Evolutionary conservation across 1,139 yeast genomes (phyloP), one percentile per base, ranked within the genome.

Genomic region (Pichia terricola): DNA sequence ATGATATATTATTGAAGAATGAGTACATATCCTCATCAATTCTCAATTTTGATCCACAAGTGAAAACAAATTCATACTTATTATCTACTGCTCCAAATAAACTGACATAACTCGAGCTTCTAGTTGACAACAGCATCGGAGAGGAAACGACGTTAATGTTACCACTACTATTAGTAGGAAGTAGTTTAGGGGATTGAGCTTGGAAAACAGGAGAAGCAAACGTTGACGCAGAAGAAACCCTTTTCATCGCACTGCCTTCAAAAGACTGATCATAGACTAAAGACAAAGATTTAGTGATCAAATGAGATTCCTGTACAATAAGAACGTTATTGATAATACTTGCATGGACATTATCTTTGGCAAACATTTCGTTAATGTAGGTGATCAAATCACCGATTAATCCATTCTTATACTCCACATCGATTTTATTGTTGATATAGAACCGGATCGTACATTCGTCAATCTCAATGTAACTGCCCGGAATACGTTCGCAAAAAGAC

Each of bases 311-410:
- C 54, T 84, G 87, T 5, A 82, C 79, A 43, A 81, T 76, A n/a
- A 86, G 79, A 40, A 77, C 76, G 51, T 77, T 75, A 49, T 81
- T 77, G 45, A 81, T 75, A 42, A 85, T 70, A 28, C 84, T 76
- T 2, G 96, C 96, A 61, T 87, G 95, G 7, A 88, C 71, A 31
- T 81, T 82, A 41, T 72, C 76, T 27, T 66, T 67, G 22, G 75
- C 73, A 58, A 79, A 86, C 28, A 82, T 66, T 35, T 83, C 94
- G 62, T 89, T 88, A 46, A 89, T 78, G 59, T 88, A 91, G 35
- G 88, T 81, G 44, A 88, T 81, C 47, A 85, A 74, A 55, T 88
- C 96, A 39, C 96, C 96, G 66, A 87, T 75, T 16, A 81, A 73
- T 43, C 79, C 73, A 37, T 73, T 65, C 40, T 80, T 78, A 52